Conservation (phyloP, 1,284 basidiomycete genomes). For the Ganoderma leucocontextum region DNA sequence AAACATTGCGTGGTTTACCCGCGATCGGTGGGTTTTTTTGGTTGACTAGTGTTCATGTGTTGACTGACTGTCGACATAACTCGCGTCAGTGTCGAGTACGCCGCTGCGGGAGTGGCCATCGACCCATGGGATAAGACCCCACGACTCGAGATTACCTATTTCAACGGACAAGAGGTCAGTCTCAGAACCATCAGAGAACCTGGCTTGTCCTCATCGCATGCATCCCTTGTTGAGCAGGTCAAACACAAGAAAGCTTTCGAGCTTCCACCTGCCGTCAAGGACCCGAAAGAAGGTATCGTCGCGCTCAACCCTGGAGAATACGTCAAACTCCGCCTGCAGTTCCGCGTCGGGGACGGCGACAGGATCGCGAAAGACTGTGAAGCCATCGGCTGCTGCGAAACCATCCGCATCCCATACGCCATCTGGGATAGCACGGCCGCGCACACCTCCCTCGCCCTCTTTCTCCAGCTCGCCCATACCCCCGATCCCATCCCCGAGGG, state of each 20-base stretch:
- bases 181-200: background rate
- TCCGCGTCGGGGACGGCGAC: slow-evolving; percentile 26
- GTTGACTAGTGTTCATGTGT: background rate
- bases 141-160: slow-evolving; percentile 7
- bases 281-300: slow-evolving; percentile 14
- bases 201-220: background rate
- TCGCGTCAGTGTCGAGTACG: slow-evolving; percentile 5
- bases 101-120: slow-evolving; percentile 17
- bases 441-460: slow-evolving; percentile 3
- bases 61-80: background rate
- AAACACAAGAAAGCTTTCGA: background rate
- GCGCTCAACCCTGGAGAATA: slow-evolving; percentile 20
- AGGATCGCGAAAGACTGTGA: slow-evolving; percentile 23
- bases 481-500: background rate
- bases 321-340: slow-evolving; percentile 21
- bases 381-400: slow-evolving; percentile 14
- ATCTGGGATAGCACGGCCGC: slow-evolving; percentile 17
- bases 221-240: background rate
- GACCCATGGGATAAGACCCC: slow-evolving; percentile 25
- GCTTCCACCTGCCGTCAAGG: slow-evolving; percentile 12
- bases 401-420: slow-evolving; percentile 20
- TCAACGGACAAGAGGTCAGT: slow-evolving; percentile 25
- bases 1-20: slow-evolving; percentile 14
- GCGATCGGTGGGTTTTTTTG: slow-evolving; percentile 5
- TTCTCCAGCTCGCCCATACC: slow-evolving; percentile 13